Percentiles rank a stretch among this genome's conserved stretches.
Conservation (phyloP, 1,139 yeast species). For the Saccharomyces hybrid region DNA sequence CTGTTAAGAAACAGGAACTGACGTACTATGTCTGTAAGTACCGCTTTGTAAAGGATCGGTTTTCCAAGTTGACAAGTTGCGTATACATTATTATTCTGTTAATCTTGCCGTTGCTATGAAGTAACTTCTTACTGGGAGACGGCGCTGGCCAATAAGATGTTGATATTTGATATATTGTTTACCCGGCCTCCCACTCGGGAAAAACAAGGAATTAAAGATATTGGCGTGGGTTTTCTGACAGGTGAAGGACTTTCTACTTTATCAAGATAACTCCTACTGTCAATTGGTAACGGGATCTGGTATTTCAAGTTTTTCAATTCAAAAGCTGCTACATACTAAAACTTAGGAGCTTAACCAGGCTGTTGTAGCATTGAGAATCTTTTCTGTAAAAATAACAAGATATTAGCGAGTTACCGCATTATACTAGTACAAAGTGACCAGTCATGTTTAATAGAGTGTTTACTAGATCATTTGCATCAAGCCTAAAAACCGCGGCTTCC, state of each 20-base stretch:
- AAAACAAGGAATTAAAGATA: background rate
- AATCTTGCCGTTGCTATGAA: no score
- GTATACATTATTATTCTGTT: no score
- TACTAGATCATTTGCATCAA: slow-evolving; percentile 61
- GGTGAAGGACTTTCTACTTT: background rate
- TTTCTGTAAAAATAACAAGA: background rate
- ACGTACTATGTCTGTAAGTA: no score
- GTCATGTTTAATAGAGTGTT: slow-evolving; percentile 58
- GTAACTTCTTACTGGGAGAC: background rate
- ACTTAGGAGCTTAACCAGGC: background rate
- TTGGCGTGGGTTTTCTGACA: background rate
- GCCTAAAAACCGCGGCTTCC: slow-evolving; percentile 33
- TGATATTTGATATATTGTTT: background rate
- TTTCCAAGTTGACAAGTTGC: no score
- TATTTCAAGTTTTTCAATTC: background rate
- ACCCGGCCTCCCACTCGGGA: background rate
- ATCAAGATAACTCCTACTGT: background rate
- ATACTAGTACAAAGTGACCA: background rate
- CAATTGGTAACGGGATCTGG: background rate
- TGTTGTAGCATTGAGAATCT: background rate
- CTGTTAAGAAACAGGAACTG: no score
- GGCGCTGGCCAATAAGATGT: background rate
- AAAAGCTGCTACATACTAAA: background rate
- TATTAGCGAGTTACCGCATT: background rate
- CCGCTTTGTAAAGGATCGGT: no score